Conservation (phyloP, 2,329 filamentous ascomycete genomes). For the Claviceps sp. region DNA sequence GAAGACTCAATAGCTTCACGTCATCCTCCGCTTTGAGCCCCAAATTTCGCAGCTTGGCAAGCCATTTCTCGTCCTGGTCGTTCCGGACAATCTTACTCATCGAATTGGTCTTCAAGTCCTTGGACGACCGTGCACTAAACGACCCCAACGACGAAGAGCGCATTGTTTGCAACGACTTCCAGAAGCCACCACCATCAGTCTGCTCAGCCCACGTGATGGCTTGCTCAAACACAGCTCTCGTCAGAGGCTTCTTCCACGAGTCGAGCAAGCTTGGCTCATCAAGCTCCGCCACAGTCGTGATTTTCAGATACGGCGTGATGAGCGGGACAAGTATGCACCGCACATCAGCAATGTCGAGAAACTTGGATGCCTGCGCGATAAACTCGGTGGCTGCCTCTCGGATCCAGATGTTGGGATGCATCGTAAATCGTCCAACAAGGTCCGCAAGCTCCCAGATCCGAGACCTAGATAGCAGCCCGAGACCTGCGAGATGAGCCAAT, state of each 20-base stretch:
- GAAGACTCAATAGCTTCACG: constrained; percentile 69
- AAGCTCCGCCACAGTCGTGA: constrained; percentile 50
- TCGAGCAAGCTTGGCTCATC: constrained; percentile 66
- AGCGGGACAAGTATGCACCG: constrained; percentile 74
- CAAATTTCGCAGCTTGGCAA: constrained; percentile 70
- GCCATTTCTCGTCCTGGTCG: constrained; percentile 89
- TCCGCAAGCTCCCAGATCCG: constrained; percentile 83
- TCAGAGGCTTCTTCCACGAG: constrained; percentile 66
- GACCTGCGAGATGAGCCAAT: constrained; percentile 71
- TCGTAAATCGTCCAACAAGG: constrained; percentile 68
- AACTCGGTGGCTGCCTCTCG: constrained; percentile 81
- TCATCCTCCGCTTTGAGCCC: constrained; percentile 78
- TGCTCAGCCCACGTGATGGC: constrained; percentile 76
- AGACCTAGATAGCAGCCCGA: constrained; percentile 74
- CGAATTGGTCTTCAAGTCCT: constrained; percentile 41
- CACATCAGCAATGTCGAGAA: constrained; percentile 65
- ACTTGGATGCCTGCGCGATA: constrained; percentile 60
- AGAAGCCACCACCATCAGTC: constrained; percentile 71
- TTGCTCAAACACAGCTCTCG: constrained; percentile 71
- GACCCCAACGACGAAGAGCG: constrained; percentile 51
- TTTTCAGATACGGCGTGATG: constrained; percentile 69
- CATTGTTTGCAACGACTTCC: constrained; percentile 62
- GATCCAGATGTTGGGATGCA: constrained; percentile 94
- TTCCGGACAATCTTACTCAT: constrained; percentile 58
- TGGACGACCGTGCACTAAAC: constrained; percentile 38